phyloP scores from a whole-genome alignment of 23 red algal species.

The Rhodosorus marinus region DNA sequence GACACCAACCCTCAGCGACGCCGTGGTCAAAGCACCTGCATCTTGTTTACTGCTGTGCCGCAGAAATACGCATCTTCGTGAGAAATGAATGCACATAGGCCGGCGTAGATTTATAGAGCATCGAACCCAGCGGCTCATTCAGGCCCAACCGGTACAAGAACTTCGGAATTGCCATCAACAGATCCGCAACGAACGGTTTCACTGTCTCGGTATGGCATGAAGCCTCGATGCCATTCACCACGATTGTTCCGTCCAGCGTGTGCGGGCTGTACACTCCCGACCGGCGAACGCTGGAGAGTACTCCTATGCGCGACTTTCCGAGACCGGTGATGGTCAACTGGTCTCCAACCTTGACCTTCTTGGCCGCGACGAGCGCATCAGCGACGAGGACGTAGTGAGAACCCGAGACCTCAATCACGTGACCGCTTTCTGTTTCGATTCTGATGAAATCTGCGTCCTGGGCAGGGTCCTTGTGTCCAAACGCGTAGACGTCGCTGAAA shows the following conservation, averaged over 20 bases:
- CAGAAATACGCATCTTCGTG: too few relatives aligned
- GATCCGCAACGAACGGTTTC: background rate
- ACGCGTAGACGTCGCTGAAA: constrained; percentile 48
- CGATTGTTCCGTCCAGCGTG: too few relatives aligned
- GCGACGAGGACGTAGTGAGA: constrained; percentile 32
- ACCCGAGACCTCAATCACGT: constrained; percentile 11
- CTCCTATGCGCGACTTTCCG: too few relatives aligned
- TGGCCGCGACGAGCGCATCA: constrained; percentile 10
- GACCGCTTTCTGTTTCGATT: constrained; percentile 10
- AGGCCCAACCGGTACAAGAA: background rate
- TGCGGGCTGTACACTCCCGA: too few relatives aligned
- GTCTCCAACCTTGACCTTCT: constrained; percentile 3
- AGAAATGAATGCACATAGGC: too few relatives aligned
- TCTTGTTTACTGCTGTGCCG: too few relatives aligned
- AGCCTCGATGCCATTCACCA: too few relatives aligned
- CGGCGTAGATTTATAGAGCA: background rate
- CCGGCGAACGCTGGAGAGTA: too few relatives aligned
- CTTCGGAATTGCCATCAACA: background rate
- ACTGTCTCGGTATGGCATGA: too few relatives aligned
- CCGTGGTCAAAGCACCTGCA: too few relatives aligned
- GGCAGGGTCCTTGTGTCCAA: constrained; percentile 16
- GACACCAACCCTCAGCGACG: too few relatives aligned
- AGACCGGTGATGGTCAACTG: background rate
- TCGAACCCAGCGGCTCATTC: background rate
- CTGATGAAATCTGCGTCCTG: constrained; percentile 9